A percentile compares a stretch with the other conserved stretches of the same genome.
Evolutionary conservation across 768 basidiomycete species (phyloP).

Genomic region (Mycena rosella): DNA sequence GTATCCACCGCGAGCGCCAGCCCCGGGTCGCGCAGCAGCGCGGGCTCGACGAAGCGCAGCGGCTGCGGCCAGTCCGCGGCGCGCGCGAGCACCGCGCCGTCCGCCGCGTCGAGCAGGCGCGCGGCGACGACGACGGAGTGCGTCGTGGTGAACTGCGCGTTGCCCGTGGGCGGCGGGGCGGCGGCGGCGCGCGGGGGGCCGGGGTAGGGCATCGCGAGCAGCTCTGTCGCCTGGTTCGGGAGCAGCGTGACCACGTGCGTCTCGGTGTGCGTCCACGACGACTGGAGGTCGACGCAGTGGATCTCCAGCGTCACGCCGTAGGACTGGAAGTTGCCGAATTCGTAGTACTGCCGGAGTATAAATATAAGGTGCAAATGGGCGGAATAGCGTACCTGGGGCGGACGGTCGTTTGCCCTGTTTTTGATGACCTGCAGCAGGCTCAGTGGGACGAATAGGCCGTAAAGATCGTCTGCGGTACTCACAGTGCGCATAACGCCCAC

Average conservation of each 20-base stretch:
- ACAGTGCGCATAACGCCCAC: conserved; percentile 57
- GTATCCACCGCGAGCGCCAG: conserved; percentile 56
- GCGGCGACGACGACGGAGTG: conserved; percentile 74
- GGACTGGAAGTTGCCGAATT: conserved; percentile 73
- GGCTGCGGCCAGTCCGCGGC: conserved; percentile 89
- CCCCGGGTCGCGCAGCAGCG: conserved; percentile 63
- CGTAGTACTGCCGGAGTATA: conserved; percentile 55
- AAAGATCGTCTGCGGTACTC: conserved; percentile 5
- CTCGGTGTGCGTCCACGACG: conserved; percentile 63
- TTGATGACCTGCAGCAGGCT: conserved; percentile 58
- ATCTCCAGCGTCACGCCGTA: conserved; percentile 72
- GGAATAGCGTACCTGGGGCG: conserved; percentile 54
- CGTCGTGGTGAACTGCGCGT: conserved; percentile 47
- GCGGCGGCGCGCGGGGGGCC: conserved; percentile 65
- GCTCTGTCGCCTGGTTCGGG: conserved; percentile 81
- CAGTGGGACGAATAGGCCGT: conserved; percentile 43
- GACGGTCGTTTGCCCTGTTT: conserved; percentile 70
- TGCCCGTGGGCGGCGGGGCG: conserved; percentile 50
- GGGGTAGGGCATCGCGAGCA: conserved; percentile 72
- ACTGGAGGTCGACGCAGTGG: conserved; percentile 66
- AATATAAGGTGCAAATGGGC: neutral
- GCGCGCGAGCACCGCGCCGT: conserved; percentile 71
- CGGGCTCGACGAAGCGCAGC: conserved; percentile 74
- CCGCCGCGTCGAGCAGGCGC: conserved; percentile 64
- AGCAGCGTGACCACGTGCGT: conserved; percentile 59